These are phyloP conservation scores for Cicer judaicum DNA, from an alignment of 306 rosid species.

Conservation along the genomic window DNA sequence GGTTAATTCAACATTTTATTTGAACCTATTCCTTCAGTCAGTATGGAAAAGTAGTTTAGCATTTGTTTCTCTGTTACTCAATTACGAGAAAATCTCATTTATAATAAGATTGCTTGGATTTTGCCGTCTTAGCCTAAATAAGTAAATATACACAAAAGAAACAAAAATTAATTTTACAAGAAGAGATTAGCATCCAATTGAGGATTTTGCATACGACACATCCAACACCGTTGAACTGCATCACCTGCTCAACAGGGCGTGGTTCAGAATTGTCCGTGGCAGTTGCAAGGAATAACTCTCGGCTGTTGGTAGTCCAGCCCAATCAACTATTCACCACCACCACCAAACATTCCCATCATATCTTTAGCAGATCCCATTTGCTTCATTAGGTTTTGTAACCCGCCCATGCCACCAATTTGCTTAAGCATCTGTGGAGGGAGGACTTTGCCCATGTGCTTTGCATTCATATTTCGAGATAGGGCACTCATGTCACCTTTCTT, in stretches of 20 bases:
- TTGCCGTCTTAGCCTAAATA: not conserved
- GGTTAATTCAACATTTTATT: not conserved
- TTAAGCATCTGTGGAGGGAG: constrained; percentile 81
- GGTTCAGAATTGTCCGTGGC: not conserved
- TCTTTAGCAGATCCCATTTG: constrained; percentile 82
- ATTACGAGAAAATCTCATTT: not conserved
- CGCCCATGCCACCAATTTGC: constrained; percentile 86
- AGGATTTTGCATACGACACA: constrained; percentile 26
- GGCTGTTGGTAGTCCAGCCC: not conserved
- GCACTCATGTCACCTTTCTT: constrained; percentile 81
- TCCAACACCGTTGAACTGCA: constrained; percentile 21
- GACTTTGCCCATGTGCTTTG: constrained; percentile 80
- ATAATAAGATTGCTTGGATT: constrained; percentile 5
- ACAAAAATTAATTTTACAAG: constrained; percentile 20
- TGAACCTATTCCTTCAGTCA: not conserved
- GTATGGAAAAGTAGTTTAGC: constrained; percentile 12
- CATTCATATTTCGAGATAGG: constrained; percentile 74
- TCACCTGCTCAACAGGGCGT: not conserved
- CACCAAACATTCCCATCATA: constrained; percentile 92
- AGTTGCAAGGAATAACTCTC: not conserved
- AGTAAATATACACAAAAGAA: not conserved
- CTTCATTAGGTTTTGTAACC: constrained; percentile 85
- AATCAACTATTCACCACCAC: constrained; percentile 57
- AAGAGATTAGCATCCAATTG: not conserved
- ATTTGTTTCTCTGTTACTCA: constrained; percentile 2